A percentile compares a stretch with the other conserved stretches of the same genome.
Evolutionary conservation across 768 basidiomycete species (phyloP).

Genomic region (Panaeolus papilionaceus): DNA sequence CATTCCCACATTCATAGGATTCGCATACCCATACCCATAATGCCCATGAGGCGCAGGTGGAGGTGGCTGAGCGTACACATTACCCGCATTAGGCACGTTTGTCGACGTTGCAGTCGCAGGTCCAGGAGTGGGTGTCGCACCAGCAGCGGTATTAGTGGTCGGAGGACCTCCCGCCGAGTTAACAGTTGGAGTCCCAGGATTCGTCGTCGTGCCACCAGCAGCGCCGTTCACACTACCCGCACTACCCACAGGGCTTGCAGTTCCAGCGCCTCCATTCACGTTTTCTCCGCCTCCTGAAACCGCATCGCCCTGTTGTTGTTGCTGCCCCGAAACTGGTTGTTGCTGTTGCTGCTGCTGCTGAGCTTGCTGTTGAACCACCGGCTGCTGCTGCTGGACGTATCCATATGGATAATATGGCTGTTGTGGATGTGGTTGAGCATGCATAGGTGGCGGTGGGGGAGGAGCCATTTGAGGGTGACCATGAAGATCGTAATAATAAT

Average conservation of each 20-base stretch:
- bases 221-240: background rate
- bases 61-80: constrained; percentile 23
- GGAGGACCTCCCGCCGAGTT: background rate
- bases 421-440: constrained; percentile 24
- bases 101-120: constrained; percentile 15
- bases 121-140: background rate
- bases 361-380: constrained; percentile 21
- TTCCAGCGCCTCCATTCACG: background rate
- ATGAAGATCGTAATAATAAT: constrained; percentile 24
- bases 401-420: constrained; percentile 16
- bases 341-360: constrained; percentile 24
- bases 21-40: constrained; percentile 32
- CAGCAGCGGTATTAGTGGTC: background rate
- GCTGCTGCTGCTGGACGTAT: constrained; percentile 26
- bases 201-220: constrained; percentile 24
- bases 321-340: constrained; percentile 14
- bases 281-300: background rate
- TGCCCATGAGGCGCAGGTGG: constrained; percentile 28
- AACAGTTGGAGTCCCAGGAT: constrained; percentile 20
- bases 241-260: background rate
- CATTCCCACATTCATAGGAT: constrained; percentile 3
- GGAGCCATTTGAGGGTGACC: constrained; percentile 21
- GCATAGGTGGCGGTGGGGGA: constrained; percentile 25
- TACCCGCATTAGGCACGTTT: background rate
- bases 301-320: background rate